Percentiles rank a stretch among this genome's conserved stretches.
Conservation (phyloP, 75 land plant genomes). For the Pseudotsuga menziesii region DNA sequence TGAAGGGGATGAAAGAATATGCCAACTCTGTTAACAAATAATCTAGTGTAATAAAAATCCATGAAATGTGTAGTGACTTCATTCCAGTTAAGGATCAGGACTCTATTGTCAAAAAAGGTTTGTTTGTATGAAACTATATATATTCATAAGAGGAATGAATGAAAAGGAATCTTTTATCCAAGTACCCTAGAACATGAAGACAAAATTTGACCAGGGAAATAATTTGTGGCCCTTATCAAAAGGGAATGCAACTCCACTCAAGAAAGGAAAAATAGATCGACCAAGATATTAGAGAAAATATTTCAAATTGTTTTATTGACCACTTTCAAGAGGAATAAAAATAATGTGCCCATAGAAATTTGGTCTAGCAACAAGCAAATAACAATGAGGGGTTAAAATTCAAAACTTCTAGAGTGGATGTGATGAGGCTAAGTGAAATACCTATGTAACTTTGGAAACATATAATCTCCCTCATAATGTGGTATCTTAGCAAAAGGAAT, state of each 20-base stretch:
- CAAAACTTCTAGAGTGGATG: no score
- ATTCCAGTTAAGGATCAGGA: background rate
- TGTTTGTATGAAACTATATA: background rate
- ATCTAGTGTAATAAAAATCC: background rate
- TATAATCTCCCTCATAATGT: no score
- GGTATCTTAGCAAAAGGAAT: no score
- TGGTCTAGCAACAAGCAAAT: no score
- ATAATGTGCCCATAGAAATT: no score
- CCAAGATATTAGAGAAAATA: background rate
- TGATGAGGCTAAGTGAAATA: no score
- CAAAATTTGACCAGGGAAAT: background rate
- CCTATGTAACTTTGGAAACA: no score
- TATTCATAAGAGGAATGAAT: background rate
- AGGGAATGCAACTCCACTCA: background rate
- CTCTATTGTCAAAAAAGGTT: background rate
- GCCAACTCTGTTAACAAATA: no score
- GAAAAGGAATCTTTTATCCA: background rate
- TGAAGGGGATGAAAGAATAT: no score
- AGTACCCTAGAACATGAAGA: background rate
- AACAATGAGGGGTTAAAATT: no score
- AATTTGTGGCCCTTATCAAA: constrained; percentile 3
- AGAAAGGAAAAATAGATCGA: background rate
- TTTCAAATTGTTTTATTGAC: background rate
- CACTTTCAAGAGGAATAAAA: background rate
- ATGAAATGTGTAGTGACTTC: background rate